Base-by-base conservation (phyloP, 202 grass and related monocot species). In the Elaeis oleifera region DNA sequence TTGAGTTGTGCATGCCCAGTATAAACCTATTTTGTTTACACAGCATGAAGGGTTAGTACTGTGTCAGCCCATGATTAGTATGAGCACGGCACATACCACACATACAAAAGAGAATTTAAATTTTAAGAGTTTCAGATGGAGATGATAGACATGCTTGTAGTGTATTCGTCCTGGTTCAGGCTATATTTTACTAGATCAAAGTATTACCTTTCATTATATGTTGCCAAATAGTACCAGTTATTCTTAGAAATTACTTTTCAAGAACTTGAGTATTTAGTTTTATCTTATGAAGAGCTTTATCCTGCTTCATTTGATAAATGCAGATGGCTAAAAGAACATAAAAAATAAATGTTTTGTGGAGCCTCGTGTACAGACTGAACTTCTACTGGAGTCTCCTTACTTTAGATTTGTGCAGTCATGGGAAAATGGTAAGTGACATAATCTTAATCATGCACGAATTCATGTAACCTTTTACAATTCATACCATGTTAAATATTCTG, bases 311-410 rank as follows among this genome's bases (percentile, higher is more conserved):
- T 32, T 65, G 13, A 26, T 39, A 19, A 19, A 48, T 56, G 65
- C 76, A 96, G 91, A 80, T 96, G 91, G 91, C 75, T 96, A 69
- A 96, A 85, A 65, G 76, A 85, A 67, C 59, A 77, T 64, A 75
- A 83, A 53, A 81, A 67, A 79, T 96, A 50, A 69, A 96, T 69
- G 79, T 96, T 50, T 96, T 22, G 84, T 96, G 53, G 91, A 96
- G 58, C 87, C 91, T 72, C 71, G 79, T 51, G 83, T 85, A 75
- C 88, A 81, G 71, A 74, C 80, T 53, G 91, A 96, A 77, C 60
- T 96, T 64, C 59, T 85, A 39, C 22, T 24, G 1, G 74, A 88
- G 63, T 80, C 89, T 70, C 69, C 81, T 32, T 85, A 78, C 79
- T 96, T 88, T 63, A 80, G 76, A 39, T 90, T 90, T 68, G 70